Evolutionary conservation across 805 yeast species (phyloP), one percentile per base, ranked within the genome.

Genomic region (Saccharomycopsis lassenensis): DNA sequence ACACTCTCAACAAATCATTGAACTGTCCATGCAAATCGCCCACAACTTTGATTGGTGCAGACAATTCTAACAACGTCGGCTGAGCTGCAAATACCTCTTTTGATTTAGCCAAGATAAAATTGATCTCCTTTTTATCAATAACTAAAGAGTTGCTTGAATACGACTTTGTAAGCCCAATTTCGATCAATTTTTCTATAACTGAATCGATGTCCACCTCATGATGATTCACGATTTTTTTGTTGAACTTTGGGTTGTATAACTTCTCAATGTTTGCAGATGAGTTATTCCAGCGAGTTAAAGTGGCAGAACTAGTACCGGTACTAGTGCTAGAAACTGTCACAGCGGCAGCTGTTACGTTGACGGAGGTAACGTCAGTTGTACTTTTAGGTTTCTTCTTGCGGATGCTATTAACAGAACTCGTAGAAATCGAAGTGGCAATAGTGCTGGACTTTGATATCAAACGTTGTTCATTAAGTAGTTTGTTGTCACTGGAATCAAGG

Each of bases 21-120:
- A 74, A 81, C 56, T 81, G 93, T 29, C 93, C 93, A 52, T 81
- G 93, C 22, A 82, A 83, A 50, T 81, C 93, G 32, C 93, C 93
- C 4, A 82, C 93, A 16, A 81, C 81, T 55, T 82, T 82, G 16
- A 81, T 91, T 0, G 93, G 91, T 2, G 91, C 79, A 2, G 80
- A 74, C 42, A 78, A 57, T 46, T 74, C 72, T 41, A 78, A 59
- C 35, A 78, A 52, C 23, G 77, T 67, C 6, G 87, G 86, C 48
- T 78, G 87, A 7, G 58, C 62, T 52, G 77, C 50, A 37, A 78
- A 75, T 12, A 77, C 61, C 33, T 73, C 69, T 39, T 84, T 59
- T 4, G 81, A 32, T 24, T 40, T 37, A 17, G 20, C 18, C 14
- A 43, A 24, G 21, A 43, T 43, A 24, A 37, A 43, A 21, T 31